Evolutionary conservation across 106 monocot species (phyloP), one percentile per base, ranked within the genome.

Genomic region (Apostasia shenzhenica): DNA sequence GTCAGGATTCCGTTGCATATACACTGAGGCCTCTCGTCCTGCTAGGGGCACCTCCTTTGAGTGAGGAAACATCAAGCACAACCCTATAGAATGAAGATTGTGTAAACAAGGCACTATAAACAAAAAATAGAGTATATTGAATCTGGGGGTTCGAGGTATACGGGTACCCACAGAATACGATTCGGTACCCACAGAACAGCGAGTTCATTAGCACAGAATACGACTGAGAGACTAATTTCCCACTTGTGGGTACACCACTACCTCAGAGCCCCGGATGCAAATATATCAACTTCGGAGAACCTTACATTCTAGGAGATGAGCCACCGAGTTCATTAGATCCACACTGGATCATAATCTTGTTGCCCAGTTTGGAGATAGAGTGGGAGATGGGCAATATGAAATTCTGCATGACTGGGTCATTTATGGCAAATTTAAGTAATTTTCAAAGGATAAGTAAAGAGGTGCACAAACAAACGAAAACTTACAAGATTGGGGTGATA

Each of bases 31-130:
- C 91, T 70, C 88, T 88, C 56, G 94, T 88, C 41, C 83, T 67
- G 2, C 85, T 83, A 37, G 88, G 88, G 41, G 94, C 91, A 13
- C 87, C 94, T 63, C 91, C 95, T 72, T 80, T 72, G 8, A 95
- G 69, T 1, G 70, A 83, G 2, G 81, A 82, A 8, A 73, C 63
- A 70, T 95, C 91, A 11, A 95, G 77, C 55, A 58, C 55, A n/a
- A 80, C 72, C 71, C 83, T 95, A 62, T 6, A 40, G 8, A 58
- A 63, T 63, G 1, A 37, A 51, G 67, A 70, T 12, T 38, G 14
- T 6, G 55, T 0, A 48, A 37, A 6, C 52, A 46, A 11, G 48
- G 13, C 74, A 42, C 54, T 43, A 42, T 42, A 51, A 7, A 54
- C 9, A 53, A 53, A 40, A 40, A 48, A 1, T 14, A 65, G 38